phyloP scores from a whole-genome alignment of 1,284 basidiomycete species.

The Cutaneotrichosporon dermatis region DNA sequence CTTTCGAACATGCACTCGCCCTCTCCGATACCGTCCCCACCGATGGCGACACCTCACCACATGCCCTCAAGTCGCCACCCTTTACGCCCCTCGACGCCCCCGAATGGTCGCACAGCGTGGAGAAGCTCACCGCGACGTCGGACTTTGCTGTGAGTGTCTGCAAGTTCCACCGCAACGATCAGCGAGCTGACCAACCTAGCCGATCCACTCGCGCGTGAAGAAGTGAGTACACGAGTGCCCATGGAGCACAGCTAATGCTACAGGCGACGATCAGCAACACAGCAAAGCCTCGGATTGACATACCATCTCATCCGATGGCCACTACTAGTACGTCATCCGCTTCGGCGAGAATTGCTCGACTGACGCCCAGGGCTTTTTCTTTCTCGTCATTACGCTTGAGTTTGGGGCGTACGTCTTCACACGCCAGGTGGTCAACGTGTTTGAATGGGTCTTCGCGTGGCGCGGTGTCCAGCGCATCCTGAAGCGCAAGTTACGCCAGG shows the following conservation, averaged over 20 bases:
- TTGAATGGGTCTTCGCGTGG: slow-evolving; percentile 88
- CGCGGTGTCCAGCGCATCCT: slow-evolving; percentile 75
- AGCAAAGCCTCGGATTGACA: slow-evolving; percentile 64
- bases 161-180: too few relatives aligned
- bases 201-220: slow-evolving; percentile 71
- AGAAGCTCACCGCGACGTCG: slow-evolving; percentile 79
- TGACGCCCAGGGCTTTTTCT: slow-evolving; percentile 63
- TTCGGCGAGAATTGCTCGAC: not conserved
- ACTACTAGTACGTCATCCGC: slow-evolving; percentile 60
- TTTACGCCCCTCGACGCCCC: slow-evolving; percentile 10
- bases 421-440: slow-evolving; percentile 86
- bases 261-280: slow-evolving; percentile 36
- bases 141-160: slow-evolving; percentile 65
- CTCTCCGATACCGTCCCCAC: slow-evolving; percentile 30
- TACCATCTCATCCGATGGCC: slow-evolving; percentile 85
- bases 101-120: slow-evolving; percentile 39
- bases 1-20: slow-evolving; percentile 44
- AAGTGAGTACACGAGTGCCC: slow-evolving; percentile 22
- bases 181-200: slow-evolving; percentile 43
- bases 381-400: slow-evolving; percentile 75
- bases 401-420: slow-evolving; percentile 83
- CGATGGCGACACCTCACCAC: slow-evolving; percentile 32
- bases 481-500: slow-evolving; percentile 67
- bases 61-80: slow-evolving; percentile 29
- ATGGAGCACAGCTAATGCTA: not conserved